These are phyloP conservation scores for Pulveroboletus sp. DNA, from an alignment of 1,284 basidiomycete genomes.

Conservation along the genomic window DNA sequence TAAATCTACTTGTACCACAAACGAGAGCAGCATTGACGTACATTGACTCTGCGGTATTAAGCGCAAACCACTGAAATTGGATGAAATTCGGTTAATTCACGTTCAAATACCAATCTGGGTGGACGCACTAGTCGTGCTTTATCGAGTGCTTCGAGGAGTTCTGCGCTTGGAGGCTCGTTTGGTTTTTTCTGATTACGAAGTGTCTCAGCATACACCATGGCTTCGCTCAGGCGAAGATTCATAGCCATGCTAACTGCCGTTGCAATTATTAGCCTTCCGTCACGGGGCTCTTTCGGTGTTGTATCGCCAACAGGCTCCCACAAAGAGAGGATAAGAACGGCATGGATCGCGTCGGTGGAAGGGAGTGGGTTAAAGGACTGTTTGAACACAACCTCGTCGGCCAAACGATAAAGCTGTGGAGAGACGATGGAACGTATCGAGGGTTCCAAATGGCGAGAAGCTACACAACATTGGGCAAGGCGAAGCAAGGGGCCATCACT, in stretches of 20 bases:
- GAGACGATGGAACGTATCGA: conserved; percentile 38
- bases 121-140: conserved; percentile 42
- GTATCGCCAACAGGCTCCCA: conserved; percentile 44
- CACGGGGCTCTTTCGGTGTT: conserved; percentile 35
- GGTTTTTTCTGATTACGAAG: conserved; percentile 35
- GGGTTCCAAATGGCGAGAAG: conserved; percentile 42
- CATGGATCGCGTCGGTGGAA: conserved; percentile 44
- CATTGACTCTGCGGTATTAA: conserved; percentile 44
- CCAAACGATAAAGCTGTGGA: conserved; percentile 45
- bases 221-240: conserved; percentile 43
- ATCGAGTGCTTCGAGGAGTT: conserved; percentile 35
- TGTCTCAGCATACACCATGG: conserved; percentile 33
- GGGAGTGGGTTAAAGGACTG: conserved; percentile 45
- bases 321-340: conserved; percentile 45
- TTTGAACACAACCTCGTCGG: conserved; percentile 41
- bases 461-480: conserved; percentile 43
- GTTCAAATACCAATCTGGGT: conserved; percentile 8
- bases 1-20: conserved; percentile 5
- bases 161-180: conserved; percentile 24
- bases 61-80: conserved; percentile 40
- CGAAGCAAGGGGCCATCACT: conserved; percentile 38
- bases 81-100: conserved; percentile 13
- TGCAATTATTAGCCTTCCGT: conserved; percentile 43
- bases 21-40: conserved; percentile 24
- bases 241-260: conserved; percentile 50